A percentile compares a stretch with the other conserved stretches of the same genome.
phyloP scores from a whole-genome alignment of 495 filamentous ascomycete species.

The Podospora appendiculata region DNA sequence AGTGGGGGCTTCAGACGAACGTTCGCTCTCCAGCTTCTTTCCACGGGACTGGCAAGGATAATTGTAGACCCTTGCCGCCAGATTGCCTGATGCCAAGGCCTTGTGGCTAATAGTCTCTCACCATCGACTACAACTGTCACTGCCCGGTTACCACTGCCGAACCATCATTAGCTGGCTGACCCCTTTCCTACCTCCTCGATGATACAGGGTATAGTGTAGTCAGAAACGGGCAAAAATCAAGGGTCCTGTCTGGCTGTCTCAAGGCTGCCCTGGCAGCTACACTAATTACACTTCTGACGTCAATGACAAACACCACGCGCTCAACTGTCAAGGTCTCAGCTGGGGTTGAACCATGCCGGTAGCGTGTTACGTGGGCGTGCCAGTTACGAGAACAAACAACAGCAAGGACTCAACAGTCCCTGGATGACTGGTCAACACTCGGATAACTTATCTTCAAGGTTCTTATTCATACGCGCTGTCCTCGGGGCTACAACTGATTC shows the following conservation, averaged over 20 bases:
- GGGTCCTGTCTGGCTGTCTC: neutral
- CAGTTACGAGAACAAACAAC: neutral
- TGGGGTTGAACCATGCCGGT: neutral
- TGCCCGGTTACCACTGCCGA: too few relatives aligned
- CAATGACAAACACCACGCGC: neutral
- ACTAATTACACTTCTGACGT: neutral
- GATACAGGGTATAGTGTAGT: neutral
- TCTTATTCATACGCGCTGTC: too few relatives aligned
- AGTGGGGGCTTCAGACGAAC: too few relatives aligned
- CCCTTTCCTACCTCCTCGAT: neutral
- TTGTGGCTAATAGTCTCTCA: too few relatives aligned
- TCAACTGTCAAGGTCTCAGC: slow-evolving; percentile 1
- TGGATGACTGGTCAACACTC: neutral
- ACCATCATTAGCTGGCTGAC: neutral
- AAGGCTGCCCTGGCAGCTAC: neutral
- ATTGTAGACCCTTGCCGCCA: too few relatives aligned
- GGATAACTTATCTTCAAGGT: too few relatives aligned
- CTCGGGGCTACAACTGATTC: too few relatives aligned
- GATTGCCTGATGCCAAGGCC: too few relatives aligned
- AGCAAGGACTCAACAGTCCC: neutral
- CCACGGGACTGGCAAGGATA: too few relatives aligned
- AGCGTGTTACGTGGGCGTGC: neutral
- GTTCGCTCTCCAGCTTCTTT: too few relatives aligned
- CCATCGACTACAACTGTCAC: too few relatives aligned
- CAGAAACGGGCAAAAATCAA: neutral